Percentiles rank a stretch among this genome's conserved stretches.
Evolutionary conservation across 2,329 filamentous ascomycete genomes (phyloP).

Genomic region (Claviceps arundinis): DNA sequence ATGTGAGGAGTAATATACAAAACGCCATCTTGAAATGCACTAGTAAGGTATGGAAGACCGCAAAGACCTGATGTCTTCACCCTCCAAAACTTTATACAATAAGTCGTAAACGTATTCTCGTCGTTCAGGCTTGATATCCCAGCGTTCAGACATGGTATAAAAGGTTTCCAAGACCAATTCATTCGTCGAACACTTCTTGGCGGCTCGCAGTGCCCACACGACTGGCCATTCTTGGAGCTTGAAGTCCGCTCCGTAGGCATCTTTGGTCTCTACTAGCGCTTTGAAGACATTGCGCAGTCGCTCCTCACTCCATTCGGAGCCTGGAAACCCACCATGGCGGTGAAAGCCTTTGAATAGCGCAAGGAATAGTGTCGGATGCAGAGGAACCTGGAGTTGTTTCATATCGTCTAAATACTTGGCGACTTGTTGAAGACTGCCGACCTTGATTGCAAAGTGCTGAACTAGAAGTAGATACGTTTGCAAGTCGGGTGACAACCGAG

Average conservation of each 20-base stretch:
- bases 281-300: conserved; percentile 57
- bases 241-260: conserved; percentile 31
- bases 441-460: conserved; percentile 53
- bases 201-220: conserved; percentile 49
- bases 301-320: conserved; percentile 58
- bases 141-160: conserved; percentile 32
- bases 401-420: conserved; percentile 68
- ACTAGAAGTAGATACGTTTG: conserved; percentile 71
- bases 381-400: conserved; percentile 50
- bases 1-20: not conserved
- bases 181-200: conserved; percentile 42
- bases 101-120: conserved; percentile 34
- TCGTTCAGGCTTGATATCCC: conserved; percentile 28
- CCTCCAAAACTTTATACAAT: conserved; percentile 27
- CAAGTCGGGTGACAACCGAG: conserved; percentile 59
- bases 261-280: conserved; percentile 45
- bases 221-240: conserved; percentile 48
- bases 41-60: conserved; percentile 15
- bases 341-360: conserved; percentile 74
- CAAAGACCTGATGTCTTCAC: conserved; percentile 13
- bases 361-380: conserved; percentile 67
- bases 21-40: conserved; percentile 5
- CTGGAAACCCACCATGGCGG: conserved; percentile 48
- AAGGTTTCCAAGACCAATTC: conserved; percentile 43
- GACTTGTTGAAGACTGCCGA: conserved; percentile 61